Evolutionary conservation across 2,329 filamentous ascomycete genomes (phyloP), one percentile per base, ranked within the genome.

Genomic region (Verticillium alfalfae): DNA sequence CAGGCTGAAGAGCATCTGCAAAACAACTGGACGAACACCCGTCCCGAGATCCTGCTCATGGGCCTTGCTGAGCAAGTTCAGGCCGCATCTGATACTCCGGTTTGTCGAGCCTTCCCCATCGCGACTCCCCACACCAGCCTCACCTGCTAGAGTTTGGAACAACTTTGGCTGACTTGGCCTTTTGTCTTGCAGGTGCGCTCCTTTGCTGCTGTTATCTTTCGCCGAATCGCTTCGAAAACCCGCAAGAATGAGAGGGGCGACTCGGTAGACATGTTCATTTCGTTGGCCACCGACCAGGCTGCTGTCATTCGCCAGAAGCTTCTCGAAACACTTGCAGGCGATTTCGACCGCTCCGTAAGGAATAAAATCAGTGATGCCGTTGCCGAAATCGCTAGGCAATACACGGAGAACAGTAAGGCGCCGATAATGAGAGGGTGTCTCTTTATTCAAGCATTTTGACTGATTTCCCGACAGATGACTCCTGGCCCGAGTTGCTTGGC

Each of bases 301-400:
- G 81, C 86, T 58, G 88, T 87, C 57, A 96, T 98, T 70, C 88
- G 93, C 68, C 84, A 90, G 70, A 97, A 94, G 75, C 81, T 98
- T 62, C 84, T 98, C 52, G 85, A 93, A 70, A 88, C 87, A 59
- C 81, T 97, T 60, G 86, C 86, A 62, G 82, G 81, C 64, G 95
- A 98, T 78, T 80, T 85, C 26, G 85, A 90, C 65, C 84, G 88
- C 64, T 81, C 85, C 45, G 91, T 97, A 56, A 85, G 95, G 70
- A 95, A 97, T 79, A 99, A 99, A 78, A 91, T 98, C 72, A 95
- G 93, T 69, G 95, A 99, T 77, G 93, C 94, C n/a, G 91, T 98
- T 65, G 95, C 95, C 31, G 95, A 99, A 77, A 84, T 99, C 64
- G 95, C 94, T 55, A 88, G 95, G 70, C 93, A 99, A 79, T 97